Evolutionary conservation across 164 flowering plant species (phyloP).

Genomic region (Vitis rupestris): DNA sequence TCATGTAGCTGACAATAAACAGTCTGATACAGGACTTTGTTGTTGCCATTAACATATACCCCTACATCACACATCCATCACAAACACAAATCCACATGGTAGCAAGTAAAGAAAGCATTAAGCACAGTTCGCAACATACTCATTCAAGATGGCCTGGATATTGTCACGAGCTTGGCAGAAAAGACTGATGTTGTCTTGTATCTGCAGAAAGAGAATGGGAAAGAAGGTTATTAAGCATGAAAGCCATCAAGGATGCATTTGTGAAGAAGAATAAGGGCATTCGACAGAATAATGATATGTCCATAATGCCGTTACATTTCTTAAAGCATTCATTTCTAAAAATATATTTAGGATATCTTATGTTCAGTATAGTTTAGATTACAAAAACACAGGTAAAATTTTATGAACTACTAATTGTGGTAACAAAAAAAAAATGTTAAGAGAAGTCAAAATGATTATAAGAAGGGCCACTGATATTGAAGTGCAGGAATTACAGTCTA

Average conservation of each 20-base stretch:
- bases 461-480: too few species aligned
- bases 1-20: too few species aligned
- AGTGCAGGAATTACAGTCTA: background rate
- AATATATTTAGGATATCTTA: background rate
- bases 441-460: too few species aligned
- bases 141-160: slow-evolving; percentile 55
- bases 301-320: background rate
- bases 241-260: background rate
- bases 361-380: background rate
- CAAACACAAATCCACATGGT: background rate
- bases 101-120: background rate
- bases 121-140: slow-evolving; percentile 36
- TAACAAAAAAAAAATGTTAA: too few species aligned
- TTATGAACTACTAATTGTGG: too few species aligned
- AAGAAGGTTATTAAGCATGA: background rate
- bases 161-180: slow-evolving; percentile 80
- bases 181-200: slow-evolving; percentile 67
- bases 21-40: background rate
- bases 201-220: slow-evolving; percentile 37
- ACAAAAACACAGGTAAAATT: too few species aligned
- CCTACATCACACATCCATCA: background rate
- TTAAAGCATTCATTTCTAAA: background rate
- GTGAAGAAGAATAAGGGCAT: background rate
- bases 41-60: background rate
- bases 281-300: background rate